Conservation (phyloP, 441 rosid genomes). For the Populus hybrid region DNA sequence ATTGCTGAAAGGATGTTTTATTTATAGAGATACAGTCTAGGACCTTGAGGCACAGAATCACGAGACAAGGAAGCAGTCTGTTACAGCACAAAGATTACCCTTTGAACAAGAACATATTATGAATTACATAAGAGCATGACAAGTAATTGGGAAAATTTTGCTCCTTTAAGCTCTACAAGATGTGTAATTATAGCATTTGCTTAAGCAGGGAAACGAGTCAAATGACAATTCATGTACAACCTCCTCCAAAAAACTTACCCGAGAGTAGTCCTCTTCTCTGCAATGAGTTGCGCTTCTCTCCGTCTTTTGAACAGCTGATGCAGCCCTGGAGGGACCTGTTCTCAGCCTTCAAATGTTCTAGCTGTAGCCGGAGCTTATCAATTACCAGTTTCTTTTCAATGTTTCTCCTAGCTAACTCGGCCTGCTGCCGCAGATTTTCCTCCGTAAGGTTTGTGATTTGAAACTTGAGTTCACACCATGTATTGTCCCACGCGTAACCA, state of each 20-base stretch:
- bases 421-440: constrained; percentile 43
- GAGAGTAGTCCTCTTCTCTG: constrained; percentile 25
- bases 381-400: constrained; percentile 44
- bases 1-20: not conserved
- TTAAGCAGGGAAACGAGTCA: constrained; percentile 19
- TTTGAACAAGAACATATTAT: not conserved
- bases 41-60: not conserved
- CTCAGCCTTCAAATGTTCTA: constrained; percentile 35
- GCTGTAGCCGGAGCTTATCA: constrained; percentile 25
- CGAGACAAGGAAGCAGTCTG: not conserved
- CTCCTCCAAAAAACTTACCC: constrained; percentile 27
- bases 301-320: constrained; percentile 19
- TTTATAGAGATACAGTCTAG: not conserved
- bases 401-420: constrained; percentile 44
- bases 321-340: constrained; percentile 33
- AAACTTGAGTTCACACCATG: constrained; percentile 26
- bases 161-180: not conserved
- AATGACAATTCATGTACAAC: not conserved
- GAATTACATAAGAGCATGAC: not conserved
- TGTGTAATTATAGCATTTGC: not conserved
- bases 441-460: constrained; percentile 36
- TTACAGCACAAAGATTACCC: not conserved
- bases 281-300: constrained; percentile 19
- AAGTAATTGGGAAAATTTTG: not conserved
- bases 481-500: constrained; percentile 12